Base-by-base conservation (phyloP, 768 basidiomycete genomes). In the Tephrocybe rancida region DNA sequence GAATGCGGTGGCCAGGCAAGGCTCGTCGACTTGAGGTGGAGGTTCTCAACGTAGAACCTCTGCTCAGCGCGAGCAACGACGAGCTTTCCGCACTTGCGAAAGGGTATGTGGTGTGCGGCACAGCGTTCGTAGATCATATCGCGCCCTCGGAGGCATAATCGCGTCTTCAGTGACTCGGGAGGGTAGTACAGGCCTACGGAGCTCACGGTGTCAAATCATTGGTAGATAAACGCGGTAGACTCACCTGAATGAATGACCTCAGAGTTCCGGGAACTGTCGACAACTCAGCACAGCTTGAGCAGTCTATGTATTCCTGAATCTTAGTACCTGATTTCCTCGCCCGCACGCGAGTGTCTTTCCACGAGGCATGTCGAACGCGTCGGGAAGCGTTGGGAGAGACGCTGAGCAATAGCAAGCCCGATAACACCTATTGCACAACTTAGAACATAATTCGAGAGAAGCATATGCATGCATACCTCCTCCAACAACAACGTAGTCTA, bases 201-300 rank as follows among this genome's bases (percentile, higher is more conserved):
- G 3, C 24, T 44, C 25, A 30, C 18, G 22, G 24, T n/a, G 48
- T 29, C 21, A 46, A 18, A 19, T 3, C 18, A 3, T 26, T 7
- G 29, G 10, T 16, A 46, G 44, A 22, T 43, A n/a, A n/a, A n/a
- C n/a, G n/a, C n/a, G 19, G 26, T 3, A 19, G 21, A 55, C 65
- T 38, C 64, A 85, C 90, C 94, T 55, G 91, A 87, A 72, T 98
- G 95, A 24, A 98, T 89, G 21, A 98, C 95, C 64, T 97, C 95
- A 0, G 94, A 95, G 67, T 96, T 97, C 14, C 95, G 84, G 35
- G 92, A 94, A 67, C 94, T 95, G 39, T 19, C 19, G 41, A 39
- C 30, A 45, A 30, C 38, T 58, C 22, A 53, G 48, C 37, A 26
- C 4, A 6, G 5, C 3, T 24, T 5, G 35, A 16, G n/a, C 18